Evolutionary conservation across 306 rosid species (phyloP), one percentile per base, ranked within the genome.

Genomic region (Carpinus fangiana): DNA sequence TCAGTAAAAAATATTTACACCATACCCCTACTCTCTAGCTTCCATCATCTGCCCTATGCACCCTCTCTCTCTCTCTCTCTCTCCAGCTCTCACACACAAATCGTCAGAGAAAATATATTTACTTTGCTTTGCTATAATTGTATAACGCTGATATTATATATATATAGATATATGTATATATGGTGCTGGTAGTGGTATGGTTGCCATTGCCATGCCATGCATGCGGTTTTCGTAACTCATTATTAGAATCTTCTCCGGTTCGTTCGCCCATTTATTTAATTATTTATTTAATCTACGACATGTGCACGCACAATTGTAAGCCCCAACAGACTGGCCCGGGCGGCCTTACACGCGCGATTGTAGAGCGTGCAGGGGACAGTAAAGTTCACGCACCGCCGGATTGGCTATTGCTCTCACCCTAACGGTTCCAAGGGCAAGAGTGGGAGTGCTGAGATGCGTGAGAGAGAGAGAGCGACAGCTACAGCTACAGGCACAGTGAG

Each of bases 171-270:
- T 28, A 23, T 28, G 2, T 31, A 1, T 31, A 2, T 31, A 31
- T 31, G 34, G 34, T 31, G 0, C 34, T 31, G 34, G 34, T 31
- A 31, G 34, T 38, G 43, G 43, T 4, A 38, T 38, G 43, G 43
- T 38, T 38, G 43, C 43, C 43, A 38, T 38, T 4, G 43, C 43
- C 4, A 47, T 54, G 71, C 71, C 75, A 74, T 78, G 67, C 82
- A 71, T 72, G 82, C 70, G 64, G 65, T 78, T 78, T 78, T 57
- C 31, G 34, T 31, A 31, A 31, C 34, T 31, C 34, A 31, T 31
- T 31, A 31, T 31, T 31, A 31, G 34, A 31, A 31, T 31, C 34
- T 31, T 31, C 34, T 31, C 34, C 34, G 34, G 34, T 31, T 31
- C 34, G 3, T 31, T 31, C 34, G 34, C 34, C 34, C 34, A 20